Evolutionary conservation across 2,329 filamentous ascomycete genomes (phyloP), one percentile per base, ranked within the genome.

Genomic region (Penicillium glabrum): DNA sequence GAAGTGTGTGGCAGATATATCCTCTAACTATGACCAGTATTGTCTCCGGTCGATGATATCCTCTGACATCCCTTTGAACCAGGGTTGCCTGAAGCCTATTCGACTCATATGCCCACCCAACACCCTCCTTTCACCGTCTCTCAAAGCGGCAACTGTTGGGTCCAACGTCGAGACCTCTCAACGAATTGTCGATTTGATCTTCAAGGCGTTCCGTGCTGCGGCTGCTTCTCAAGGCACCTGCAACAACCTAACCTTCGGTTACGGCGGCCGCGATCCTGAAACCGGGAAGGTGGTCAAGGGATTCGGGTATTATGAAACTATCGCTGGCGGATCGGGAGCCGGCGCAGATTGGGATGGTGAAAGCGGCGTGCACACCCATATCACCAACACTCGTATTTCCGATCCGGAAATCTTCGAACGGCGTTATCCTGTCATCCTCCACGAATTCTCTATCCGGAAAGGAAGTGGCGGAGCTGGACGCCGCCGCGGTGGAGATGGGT

Each of bases 331-430:
- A 1, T 85, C 82, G 21, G 90, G 89, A 23, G 90, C 89, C 0
- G 89, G 89, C 0, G 82, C 86, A 0, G 80, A 80, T 13, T 92
- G 89, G 89, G 79, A 88, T 58, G 89, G 89, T 24, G 87, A 87
- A 16, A 84, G 80, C 37, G 89, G 88, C 13, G 88, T 92, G 21
- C 89, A 93, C 69, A 88, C 85, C 3, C 89, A 93, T 75, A 91
- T 92, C 87, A 93, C 90, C 5, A 93, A 93, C 72, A 93, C 89
- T 3, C 82, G 89, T 6, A 93, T 93, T 67, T 91, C 89, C 0
- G 90, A 93, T 70, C 81, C 87, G 0, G 90, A 93, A 70, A 83
- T 91, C 11, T 89, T 93, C 60, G 89, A 93, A 76, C 80, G 87
- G 26, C 78, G 89, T 4, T 91, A 91, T 66, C 89, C 89, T 0